A percentile compares a stretch with the other conserved stretches of the same genome.
phyloP scores from a whole-genome alignment of 2,329 filamentous ascomycete species.

The Teratosphaeria destructans region DNA sequence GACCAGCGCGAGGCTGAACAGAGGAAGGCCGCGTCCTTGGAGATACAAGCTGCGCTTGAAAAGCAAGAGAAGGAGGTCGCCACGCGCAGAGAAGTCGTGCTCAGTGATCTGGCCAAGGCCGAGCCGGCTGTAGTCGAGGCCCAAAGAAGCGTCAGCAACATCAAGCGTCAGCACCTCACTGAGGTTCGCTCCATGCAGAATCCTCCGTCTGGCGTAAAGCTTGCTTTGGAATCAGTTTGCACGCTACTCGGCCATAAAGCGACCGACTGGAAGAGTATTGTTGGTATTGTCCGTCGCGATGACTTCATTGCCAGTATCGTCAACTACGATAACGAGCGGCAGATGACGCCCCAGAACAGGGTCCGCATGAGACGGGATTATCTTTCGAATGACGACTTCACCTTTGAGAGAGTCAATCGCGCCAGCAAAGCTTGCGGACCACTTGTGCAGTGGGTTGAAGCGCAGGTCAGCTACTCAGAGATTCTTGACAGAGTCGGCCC shows the following conservation, averaged over 20 bases:
- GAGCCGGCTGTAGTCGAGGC: constrained; percentile 90
- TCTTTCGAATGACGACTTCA: constrained; percentile 87
- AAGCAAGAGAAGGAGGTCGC: constrained; percentile 85
- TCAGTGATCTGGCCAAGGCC: constrained; percentile 77
- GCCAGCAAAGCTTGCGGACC: constrained; percentile 96
- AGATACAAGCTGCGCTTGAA: constrained; percentile 79
- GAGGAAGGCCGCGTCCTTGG: constrained; percentile 74
- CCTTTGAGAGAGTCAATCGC: constrained; percentile 89
- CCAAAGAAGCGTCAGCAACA: constrained; percentile 93
- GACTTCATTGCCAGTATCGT: constrained; percentile 98
- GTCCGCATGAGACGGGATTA: constrained; percentile 89
- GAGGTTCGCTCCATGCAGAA: constrained; percentile 97
- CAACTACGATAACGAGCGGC: constrained; percentile 87
- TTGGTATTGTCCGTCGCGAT: constrained; percentile 77
- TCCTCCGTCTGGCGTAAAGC: constrained; percentile 78
- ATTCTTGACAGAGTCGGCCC: constrained; percentile 92
- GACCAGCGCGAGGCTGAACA: constrained; percentile 93
- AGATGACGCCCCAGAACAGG: constrained; percentile 78
- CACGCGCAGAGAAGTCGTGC: constrained; percentile 68
- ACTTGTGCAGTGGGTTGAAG: constrained; percentile 91
- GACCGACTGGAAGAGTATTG: constrained; percentile 82
- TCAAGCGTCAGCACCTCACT: constrained; percentile 92
- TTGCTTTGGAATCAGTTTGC: constrained; percentile 93
- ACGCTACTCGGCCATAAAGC: constrained; percentile 85
- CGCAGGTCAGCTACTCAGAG: constrained; percentile 95